These are phyloP conservation scores for Singerocomus inundabilis DNA, from an alignment of 1,284 basidiomycete genomes.

Conservation along the genomic window DNA sequence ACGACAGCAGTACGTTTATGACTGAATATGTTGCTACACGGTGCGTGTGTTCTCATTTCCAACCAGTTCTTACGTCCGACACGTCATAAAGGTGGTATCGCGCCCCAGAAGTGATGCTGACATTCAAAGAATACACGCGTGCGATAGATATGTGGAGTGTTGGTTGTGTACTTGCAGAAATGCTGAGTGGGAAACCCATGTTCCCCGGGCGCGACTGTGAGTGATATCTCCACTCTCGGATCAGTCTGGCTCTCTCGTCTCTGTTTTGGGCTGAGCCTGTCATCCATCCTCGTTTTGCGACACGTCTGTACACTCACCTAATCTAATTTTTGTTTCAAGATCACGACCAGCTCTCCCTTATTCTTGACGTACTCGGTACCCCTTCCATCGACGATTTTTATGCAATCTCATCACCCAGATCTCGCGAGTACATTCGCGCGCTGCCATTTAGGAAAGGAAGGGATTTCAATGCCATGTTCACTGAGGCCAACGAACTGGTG, in stretches of 20 bases:
- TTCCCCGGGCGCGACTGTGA: constrained; percentile 87
- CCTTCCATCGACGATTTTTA: constrained; percentile 93
- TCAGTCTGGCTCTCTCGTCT: constrained; percentile 2
- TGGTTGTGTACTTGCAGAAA: constrained; percentile 91
- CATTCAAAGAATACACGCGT: constrained; percentile 91
- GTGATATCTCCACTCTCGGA: constrained; percentile 11
- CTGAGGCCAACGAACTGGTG: constrained; percentile 78
- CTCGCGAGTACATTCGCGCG: constrained; percentile 90
- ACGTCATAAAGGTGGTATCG: constrained; percentile 75
- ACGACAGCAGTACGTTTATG: constrained; percentile 88
- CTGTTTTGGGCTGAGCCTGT: not conserved
- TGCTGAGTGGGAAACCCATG: constrained; percentile 86
- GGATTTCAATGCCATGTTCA: constrained; percentile 74
- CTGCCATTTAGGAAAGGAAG: constrained; percentile 89
- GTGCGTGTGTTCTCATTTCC: constrained; percentile 34
- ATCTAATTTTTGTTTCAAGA: constrained; percentile 33
- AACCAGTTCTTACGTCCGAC: not conserved
- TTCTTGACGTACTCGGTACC: constrained; percentile 86
- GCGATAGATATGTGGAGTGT: constrained; percentile 95
- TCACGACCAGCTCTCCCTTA: constrained; percentile 88
- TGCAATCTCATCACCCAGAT: constrained; percentile 82
- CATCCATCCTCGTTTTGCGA: too few relatives aligned
- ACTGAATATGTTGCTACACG: constrained; percentile 92
- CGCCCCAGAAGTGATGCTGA: constrained; percentile 94
- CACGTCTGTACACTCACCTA: constrained; percentile 1